phyloP scores from a whole-genome alignment of 495 filamentous ascomycete species.

The Neurospora sp. region DNA sequence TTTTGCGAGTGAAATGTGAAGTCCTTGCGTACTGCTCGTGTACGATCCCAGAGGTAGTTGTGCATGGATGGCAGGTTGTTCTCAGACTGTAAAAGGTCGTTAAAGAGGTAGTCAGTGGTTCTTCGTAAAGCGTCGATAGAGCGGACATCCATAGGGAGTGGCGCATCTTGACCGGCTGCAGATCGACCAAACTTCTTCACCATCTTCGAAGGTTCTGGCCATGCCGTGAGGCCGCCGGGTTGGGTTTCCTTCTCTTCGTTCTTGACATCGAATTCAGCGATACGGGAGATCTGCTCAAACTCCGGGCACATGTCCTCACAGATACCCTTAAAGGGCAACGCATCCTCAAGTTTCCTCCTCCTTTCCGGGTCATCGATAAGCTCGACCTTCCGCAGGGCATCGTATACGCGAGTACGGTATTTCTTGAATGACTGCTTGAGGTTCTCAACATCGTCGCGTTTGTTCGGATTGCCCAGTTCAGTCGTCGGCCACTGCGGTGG shows the following conservation, averaged over 20 bases:
- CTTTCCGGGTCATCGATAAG: slow-evolving; percentile 86
- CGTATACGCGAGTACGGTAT: slow-evolving; percentile 58
- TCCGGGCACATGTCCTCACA: slow-evolving; percentile 93
- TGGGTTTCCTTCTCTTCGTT: slow-evolving; percentile 36
- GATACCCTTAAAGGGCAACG: slow-evolving; percentile 78
- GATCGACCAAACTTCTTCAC: slow-evolving; percentile 85
- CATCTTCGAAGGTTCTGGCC: slow-evolving; percentile 32
- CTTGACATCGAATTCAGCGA: slow-evolving; percentile 53
- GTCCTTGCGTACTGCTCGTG: slow-evolving; percentile 83
- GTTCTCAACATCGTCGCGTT: slow-evolving; percentile 31
- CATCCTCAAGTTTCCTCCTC: slow-evolving; percentile 66
- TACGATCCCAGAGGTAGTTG: slow-evolving; percentile 90
- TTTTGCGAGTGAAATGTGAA: slow-evolving; percentile 77
- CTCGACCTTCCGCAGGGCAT: slow-evolving; percentile 58
- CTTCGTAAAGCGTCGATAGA: slow-evolving; percentile 63
- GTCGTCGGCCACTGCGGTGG: slow-evolving; percentile 33
- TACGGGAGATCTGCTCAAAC: slow-evolving; percentile 73
- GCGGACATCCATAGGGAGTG: slow-evolving; percentile 85
- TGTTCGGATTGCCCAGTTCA: slow-evolving; percentile 29
- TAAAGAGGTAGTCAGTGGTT: slow-evolving; percentile 75
- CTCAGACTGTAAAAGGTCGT: slow-evolving; percentile 56
- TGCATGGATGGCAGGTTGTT: slow-evolving; percentile 60
- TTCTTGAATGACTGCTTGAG: slow-evolving; percentile 45
- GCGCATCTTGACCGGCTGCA: slow-evolving; percentile 84
- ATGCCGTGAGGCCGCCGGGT: slow-evolving; percentile 27